phyloP scores from a whole-genome alignment of 73 alveolate genomes.

The Durusdinium trenchii region DNA sequence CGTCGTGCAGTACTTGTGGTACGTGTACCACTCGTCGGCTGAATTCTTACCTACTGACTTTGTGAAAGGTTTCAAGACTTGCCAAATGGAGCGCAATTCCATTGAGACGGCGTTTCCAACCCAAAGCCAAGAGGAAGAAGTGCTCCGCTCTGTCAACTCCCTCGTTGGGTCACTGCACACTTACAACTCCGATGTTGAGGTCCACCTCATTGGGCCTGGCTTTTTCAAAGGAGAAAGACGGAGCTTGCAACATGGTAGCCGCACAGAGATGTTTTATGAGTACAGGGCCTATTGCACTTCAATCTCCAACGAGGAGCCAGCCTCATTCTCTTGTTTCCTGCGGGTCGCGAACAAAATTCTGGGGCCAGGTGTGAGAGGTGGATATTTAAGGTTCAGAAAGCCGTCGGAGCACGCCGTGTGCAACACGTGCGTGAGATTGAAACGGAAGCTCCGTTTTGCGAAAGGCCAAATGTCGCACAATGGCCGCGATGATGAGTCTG shows the following conservation, averaged over 20 bases:
- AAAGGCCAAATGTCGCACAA: neutral
- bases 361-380: neutral
- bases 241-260: neutral
- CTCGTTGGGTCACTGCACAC: neutral
- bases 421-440: neutral
- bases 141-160: neutral
- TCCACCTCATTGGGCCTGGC: slow-evolving; percentile 29
- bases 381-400: neutral
- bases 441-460: neutral
- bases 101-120: neutral
- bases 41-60: neutral
- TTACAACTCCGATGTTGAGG: neutral
- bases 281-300: neutral
- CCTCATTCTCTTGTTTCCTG: neutral
- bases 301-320: neutral
- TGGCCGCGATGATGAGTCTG: neutral
- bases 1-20: slow-evolving; percentile 11
- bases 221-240: slow-evolving; percentile 9
- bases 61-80: neutral
- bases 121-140: neutral
- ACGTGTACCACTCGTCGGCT: slow-evolving; percentile 11
- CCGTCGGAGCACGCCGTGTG: neutral
- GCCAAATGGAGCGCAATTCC: neutral
- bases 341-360: neutral
- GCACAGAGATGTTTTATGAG: neutral